phyloP scores from a whole-genome alignment of 2,329 filamentous ascomycete genomes.

The Xylariaceae sp. region DNA sequence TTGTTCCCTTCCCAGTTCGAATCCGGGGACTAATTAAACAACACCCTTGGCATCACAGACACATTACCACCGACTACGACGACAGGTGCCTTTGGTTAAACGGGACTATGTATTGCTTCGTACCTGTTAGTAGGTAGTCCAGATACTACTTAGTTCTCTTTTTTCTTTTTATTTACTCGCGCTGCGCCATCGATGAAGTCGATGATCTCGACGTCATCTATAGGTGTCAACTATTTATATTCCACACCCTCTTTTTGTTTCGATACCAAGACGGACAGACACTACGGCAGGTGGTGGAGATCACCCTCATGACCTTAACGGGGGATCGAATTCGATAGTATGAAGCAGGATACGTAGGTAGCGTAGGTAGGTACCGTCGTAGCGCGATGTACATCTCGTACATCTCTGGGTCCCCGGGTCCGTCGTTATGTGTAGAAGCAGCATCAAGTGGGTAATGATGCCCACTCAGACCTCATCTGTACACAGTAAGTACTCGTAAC shows the following conservation, averaged over 20 bases:
- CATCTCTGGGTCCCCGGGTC: neutral
- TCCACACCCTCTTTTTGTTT: neutral
- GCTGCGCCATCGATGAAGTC: neutral
- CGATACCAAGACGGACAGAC: neutral
- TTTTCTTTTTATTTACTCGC: neutral
- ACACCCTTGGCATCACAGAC: neutral
- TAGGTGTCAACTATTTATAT: neutral
- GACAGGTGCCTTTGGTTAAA: neutral
- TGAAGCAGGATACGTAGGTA: neutral
- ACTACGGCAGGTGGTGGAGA: neutral
- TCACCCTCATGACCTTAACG: neutral
- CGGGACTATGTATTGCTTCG: neutral
- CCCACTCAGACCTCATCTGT: too few species aligned
- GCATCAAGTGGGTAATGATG: too few species aligned
- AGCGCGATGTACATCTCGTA: neutral
- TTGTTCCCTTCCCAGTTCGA: neutral
- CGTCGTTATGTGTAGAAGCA: too few species aligned
- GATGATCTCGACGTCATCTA: neutral
- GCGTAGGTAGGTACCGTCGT: neutral
- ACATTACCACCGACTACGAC: neutral
- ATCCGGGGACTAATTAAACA: neutral
- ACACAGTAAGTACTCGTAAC: neutral
- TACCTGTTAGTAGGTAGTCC: neutral
- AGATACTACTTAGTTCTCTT: neutral
- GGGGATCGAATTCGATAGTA: neutral